phyloP scores from a whole-genome alignment of 257 asterid species.

The Sherardia arvensis region DNA sequence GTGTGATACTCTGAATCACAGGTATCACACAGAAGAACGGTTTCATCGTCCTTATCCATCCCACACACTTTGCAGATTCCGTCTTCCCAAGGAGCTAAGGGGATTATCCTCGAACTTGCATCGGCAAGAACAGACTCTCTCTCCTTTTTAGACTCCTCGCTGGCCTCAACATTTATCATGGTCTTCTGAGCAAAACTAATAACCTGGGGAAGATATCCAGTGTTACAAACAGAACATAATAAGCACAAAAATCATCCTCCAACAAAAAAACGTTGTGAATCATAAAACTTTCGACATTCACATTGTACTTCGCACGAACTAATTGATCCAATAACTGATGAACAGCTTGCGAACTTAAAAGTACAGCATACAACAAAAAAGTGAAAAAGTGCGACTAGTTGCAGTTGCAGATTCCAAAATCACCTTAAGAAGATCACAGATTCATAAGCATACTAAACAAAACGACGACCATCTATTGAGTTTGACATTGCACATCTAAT shows the following conservation, averaged over 20 bases:
- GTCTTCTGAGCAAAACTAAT: slow-evolving; percentile 46
- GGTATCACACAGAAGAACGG: slow-evolving; percentile 74
- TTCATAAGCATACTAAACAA: neutral
- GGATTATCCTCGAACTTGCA: slow-evolving; percentile 51
- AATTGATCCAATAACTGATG: neutral
- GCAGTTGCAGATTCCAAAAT: neutral
- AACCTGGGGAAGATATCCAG: slow-evolving; percentile 44
- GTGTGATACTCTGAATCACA: slow-evolving; percentile 91
- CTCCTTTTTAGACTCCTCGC: slow-evolving; percentile 45
- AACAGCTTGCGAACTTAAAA: neutral
- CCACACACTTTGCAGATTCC: slow-evolving; percentile 96
- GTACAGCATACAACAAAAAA: neutral
- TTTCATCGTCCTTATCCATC: slow-evolving; percentile 90
- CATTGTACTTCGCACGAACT: neutral
- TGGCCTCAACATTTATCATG: slow-evolving; percentile 31
- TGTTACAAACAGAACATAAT: neutral
- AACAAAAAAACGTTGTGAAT: neutral
- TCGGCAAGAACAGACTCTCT: slow-evolving; percentile 51
- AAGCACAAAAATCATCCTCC: slow-evolving; percentile 3
- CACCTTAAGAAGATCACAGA: neutral
- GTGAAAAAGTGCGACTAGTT: neutral
- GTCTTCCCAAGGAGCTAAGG: slow-evolving; percentile 98
- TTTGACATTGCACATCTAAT: neutral
- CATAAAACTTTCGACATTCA: no score
- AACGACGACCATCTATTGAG: neutral